Base-by-base conservation (phyloP, 2,329 filamentous ascomycete species). In the Rhexocercosporidium sp. region DNA sequence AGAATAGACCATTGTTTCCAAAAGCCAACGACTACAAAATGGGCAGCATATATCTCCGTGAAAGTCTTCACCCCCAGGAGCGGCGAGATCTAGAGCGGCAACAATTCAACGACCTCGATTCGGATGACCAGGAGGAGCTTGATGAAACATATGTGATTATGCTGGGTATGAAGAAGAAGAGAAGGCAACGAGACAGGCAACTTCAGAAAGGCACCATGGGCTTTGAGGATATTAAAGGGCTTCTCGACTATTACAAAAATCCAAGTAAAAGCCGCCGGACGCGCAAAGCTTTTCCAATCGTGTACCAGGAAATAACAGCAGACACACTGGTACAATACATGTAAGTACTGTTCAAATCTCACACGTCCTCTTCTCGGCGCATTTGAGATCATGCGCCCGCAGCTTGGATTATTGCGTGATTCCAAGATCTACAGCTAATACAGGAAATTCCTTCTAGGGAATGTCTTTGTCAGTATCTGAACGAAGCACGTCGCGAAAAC, bases 61-160 rank as follows among this genome's bases (percentile, higher is more conserved):
- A 29, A 5, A 31, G 14, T 22, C 27, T 53, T 8, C 31, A 27
- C 12, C 14, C 12, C 14, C 18, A 53, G 6, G 47, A 54, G 6
- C 12, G 41, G 6, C 60, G 60, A 1, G 18, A 54, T 14, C 14
- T 54, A 18, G 60, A 54, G 47, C 39, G 47, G 27, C 31, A 54
- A 16, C 60, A 62, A 54, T 54, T 62, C 31, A 44, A 62, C 20
- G 14, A 54, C 14, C n/a, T 62, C 16, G n/a, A 53, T 29, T 25
- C 14, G 3, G 47, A 54, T 2, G 60, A 53, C 5, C n/a, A 20
- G 14, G 16, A 47, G 2, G 20, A 20, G 4, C 31, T 12, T 16
- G 18, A 47, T 14, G 5, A 29, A n/a, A 8, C n/a, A 16, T 31
- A 20, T 27, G 4, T 5, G 14, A 12, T 11, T 3, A 31, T 46